Base-by-base conservation (phyloP, 345 rosid species). In the Euphorbia pulcherrima region DNA sequence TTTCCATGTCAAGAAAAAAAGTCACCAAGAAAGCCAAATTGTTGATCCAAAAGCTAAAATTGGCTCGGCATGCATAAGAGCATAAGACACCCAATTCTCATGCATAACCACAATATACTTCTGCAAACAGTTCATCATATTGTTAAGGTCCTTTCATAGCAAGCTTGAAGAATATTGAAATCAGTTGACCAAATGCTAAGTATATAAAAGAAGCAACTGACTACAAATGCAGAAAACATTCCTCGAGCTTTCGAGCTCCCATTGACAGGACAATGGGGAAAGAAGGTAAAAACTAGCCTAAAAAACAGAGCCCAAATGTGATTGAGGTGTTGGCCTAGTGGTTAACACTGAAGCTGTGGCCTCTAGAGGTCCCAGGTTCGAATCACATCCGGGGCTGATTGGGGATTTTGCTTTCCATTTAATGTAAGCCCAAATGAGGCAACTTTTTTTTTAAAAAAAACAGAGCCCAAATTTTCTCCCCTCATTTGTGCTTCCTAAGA, bases 1-100 rank as follows among this genome's bases (percentile, higher is more conserved):
- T 71, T 74, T 94, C 97, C 97, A 94, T 94, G 76, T 68, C n/a
- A 50, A 69, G 76, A 66, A 78, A 57, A 64, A 67, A 21, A 68
- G 44, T 47, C 59, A 77, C 74, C 65, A 64, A 20, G 51, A 67
- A 62, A 51, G 64, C 70, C 68, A 64, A 83, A n/a, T 30, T 51
- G 71, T 54, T 27, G 47, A 75, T 76, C 69, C 53, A 68, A 62
- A 80, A 73, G 74, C 79, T 78, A 82, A n/a, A 23, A 76, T 74
- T 60, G 60, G 70, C 72, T 69, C 70, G 48, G 74, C 47, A 78
- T 74, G 72, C 70, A 68, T 51, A 73, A 65, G 37, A 58, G 35
- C 23, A 48, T 60, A 59, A 81, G 65, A 67, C 62, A 56, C 69
- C 69, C 74, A 65, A n/a, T 68, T 65, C 68, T 56, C 68, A 62